Percentiles rank a stretch among this genome's conserved stretches.
These are phyloP conservation scores for Entrophospora sp. DNA, from an alignment of 192 early-diverging fungal species.

Conservation along the genomic window DNA sequence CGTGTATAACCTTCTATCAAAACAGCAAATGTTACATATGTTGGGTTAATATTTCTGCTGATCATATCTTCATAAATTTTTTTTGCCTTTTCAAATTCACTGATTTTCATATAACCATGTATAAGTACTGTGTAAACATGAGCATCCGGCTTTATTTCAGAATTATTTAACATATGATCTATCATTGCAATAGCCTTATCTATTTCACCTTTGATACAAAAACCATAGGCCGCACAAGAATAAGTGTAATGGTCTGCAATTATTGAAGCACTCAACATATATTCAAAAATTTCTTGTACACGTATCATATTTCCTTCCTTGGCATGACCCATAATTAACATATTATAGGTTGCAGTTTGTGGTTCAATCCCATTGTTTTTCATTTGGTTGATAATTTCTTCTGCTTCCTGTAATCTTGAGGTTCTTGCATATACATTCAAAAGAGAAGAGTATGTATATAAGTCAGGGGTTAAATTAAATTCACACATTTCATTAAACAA, in stretches of 20 bases:
- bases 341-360: slow-evolving; percentile 71
- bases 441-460: slow-evolving; percentile 57
- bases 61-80: slow-evolving; percentile 37
- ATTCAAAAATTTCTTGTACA: slow-evolving; percentile 35
- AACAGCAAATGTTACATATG: slow-evolving; percentile 32
- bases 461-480: slow-evolving; percentile 28
- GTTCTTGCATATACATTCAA: slow-evolving; percentile 67
- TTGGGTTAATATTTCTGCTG: slow-evolving; percentile 29
- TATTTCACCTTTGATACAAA: slow-evolving; percentile 31
- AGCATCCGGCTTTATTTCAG: slow-evolving; percentile 27
- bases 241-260: slow-evolving; percentile 38
- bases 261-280: slow-evolving; percentile 31
- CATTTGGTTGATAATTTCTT: slow-evolving; percentile 83
- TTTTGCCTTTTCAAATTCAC: slow-evolving; percentile 27
- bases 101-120: slow-evolving; percentile 32
- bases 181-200: slow-evolving; percentile 28
- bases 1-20: slow-evolving; percentile 35
- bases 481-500: slow-evolving; percentile 41
- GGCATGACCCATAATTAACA: slow-evolving; percentile 70
- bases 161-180: slow-evolving; percentile 34
- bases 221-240: slow-evolving; percentile 33
- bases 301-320: slow-evolving; percentile 34
- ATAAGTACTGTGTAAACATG: slow-evolving; percentile 43
- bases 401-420: slow-evolving; percentile 60
- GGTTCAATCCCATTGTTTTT: slow-evolving; percentile 49